Base-by-base conservation (phyloP, 1,284 basidiomycete genomes). In the Boletus mariae region DNA sequence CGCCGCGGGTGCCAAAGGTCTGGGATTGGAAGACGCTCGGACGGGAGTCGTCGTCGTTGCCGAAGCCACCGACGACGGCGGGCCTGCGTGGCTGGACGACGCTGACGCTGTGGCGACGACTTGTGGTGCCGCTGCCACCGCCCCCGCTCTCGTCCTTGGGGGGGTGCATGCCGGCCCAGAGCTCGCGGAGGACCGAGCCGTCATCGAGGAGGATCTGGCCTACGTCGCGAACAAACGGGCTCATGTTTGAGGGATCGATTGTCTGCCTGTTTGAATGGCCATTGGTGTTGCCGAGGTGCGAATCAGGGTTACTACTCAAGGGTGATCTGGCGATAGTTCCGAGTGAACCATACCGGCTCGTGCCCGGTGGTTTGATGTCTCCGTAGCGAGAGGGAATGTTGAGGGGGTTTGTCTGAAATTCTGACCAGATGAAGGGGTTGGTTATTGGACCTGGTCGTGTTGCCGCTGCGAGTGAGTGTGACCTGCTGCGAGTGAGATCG, bases 81-180 rank as follows among this genome's bases (percentile, higher is more conserved):
- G 83, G 83, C 55, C 84, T 72, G 13, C 87, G 76, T 0, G 87
- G 84, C 65, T 86, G 88, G 15, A 93, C 88, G 55, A 94, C 84
- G 54, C 88, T 92, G 58, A 95, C 91, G 56, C 87, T 91, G 63
- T 94, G 92, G 37, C 92, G 75, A 43, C 92, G 75, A 61, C 87
- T 91, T 10, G 91, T 92, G 1, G 89, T 87, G 1, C 92, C 92
- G 62, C 89, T 91, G 1, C 80, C 80, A 15, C 76, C 80, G 10
- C 74, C 75, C 23, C 80, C 81, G 51, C 77, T 78, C 65, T 86
- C 64, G 46, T 68, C 64, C 45, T 78, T 74, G 6, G 78, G 80
- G 0, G 76, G 80, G 56, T 82, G 74, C 75, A 80, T 80, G 29
- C 81, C 83, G 0, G 80, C 76, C 85, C 86, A 89, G 9, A 88